A percentile compares a stretch with the other conserved stretches of the same genome.
phyloP scores from a whole-genome alignment of 2,329 filamentous ascomycete species.

The Fusarium penzigii region DNA sequence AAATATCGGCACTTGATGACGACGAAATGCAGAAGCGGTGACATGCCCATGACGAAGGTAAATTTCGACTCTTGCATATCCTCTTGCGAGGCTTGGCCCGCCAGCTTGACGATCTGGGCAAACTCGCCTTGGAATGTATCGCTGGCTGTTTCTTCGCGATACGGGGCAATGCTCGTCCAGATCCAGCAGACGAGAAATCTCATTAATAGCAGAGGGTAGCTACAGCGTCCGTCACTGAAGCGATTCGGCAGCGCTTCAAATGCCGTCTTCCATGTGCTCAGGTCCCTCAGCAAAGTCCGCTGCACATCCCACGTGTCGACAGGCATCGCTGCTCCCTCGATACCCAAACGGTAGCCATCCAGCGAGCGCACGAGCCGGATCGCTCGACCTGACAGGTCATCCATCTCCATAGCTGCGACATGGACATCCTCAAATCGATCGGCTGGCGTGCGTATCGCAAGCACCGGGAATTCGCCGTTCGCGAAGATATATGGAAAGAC shows the following conservation, averaged over 20 bases:
- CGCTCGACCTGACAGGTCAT: background rate
- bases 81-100: no score
- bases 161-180: background rate
- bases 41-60: background rate
- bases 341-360: background rate
- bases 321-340: background rate
- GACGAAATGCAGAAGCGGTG: background rate
- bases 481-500: background rate
- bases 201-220: background rate
- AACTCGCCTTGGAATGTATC: background rate
- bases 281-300: background rate
- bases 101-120: background rate
- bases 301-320: background rate
- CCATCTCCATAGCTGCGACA: background rate
- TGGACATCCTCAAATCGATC: background rate
- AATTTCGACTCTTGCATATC: background rate
- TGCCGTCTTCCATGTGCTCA: background rate
- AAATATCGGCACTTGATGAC: background rate
- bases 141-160: background rate
- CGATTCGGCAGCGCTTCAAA: background rate
- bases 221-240: no score
- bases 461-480: background rate
- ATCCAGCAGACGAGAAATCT: background rate
- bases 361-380: background rate
- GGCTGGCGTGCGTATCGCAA: background rate